Base-by-base conservation (phyloP, 2,329 filamentous ascomycete genomes). In the Dothidotthia symphoricarpi region DNA sequence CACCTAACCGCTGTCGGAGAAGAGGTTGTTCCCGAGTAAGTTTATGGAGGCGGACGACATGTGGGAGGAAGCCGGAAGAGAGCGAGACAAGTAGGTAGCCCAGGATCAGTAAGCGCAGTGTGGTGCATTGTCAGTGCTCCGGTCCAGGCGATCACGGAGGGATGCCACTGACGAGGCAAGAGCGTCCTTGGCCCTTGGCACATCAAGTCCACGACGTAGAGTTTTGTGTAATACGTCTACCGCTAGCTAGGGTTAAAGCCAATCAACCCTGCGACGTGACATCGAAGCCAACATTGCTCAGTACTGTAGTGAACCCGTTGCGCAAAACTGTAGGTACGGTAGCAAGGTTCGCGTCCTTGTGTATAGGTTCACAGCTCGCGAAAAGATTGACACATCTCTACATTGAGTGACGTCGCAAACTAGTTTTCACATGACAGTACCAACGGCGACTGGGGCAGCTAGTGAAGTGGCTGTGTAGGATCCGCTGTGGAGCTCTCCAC, bases 1-100 rank as follows among this genome's bases (percentile, higher is more conserved):
- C 9, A 9, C 19, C 58, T 65, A 65, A 51, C 61, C 61, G 51
- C 57, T 63, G 51, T 66, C 62, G 40, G 57, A 59, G 57, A 66
- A 66, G 57, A 61, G 41, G 34, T 53, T 57, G 58, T 61, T 64
- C 54, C 61, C 59, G 42, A 59, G 48, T 45, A 54, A 45, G 35
- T 55, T 57, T 49, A 50, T 60, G 45, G 48, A 51, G 38, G 57
- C 50, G 36, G 49, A 63, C 59, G 63, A 67, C 63, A 67, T 66
- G 45, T 50, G 55, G 57, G 59, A 57, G 50, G 39, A 45, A 34
- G 43, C 31, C 36, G 45, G 38, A 33, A 43, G 41, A 37, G 28
- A 35, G 39, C 49, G 43, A 41, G 36, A 47, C 45, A 40, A 45
- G 19, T 9, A 22, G 9, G 19, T 22, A 9, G 9, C 19, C 45